Conservation (phyloP, 2,329 filamentous ascomycete genomes). For the Cladosporium oxysporum region DNA sequence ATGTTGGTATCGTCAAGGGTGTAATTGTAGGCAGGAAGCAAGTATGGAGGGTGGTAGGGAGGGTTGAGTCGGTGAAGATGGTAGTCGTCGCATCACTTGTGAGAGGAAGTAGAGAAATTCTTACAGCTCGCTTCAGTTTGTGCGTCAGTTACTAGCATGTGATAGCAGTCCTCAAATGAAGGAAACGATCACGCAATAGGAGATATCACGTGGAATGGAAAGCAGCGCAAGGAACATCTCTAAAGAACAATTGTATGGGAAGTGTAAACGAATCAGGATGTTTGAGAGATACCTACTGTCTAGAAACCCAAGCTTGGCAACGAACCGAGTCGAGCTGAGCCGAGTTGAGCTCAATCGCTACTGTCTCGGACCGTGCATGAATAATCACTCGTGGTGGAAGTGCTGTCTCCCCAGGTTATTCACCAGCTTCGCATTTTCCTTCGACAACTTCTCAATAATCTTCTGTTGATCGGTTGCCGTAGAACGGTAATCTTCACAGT, state of each 20-base stretch:
- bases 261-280: not conserved
- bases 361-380: not conserved
- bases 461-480: not conserved
- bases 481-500: not conserved
- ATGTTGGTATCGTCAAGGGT: not conserved
- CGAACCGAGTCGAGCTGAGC: not conserved
- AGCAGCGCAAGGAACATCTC: not conserved
- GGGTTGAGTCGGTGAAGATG: not conserved
- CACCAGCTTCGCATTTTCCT: constrained; percentile 1
- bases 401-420: not conserved
- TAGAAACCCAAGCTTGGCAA: not conserved
- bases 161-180: not conserved
- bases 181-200: not conserved
- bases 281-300: not conserved
- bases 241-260: not conserved
- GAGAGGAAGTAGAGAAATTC: not conserved
- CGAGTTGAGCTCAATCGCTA: not conserved
- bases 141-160: not conserved
- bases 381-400: not conserved
- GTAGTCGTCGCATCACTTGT: not conserved
- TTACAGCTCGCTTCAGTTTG: not conserved
- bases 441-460: not conserved
- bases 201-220: not conserved
- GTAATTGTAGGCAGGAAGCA: not conserved
- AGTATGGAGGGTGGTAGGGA: not conserved